Evolutionary conservation across 345 rosid genomes (phyloP), one percentile per base, ranked within the genome.

Genomic region (Tarenaya hassleriana): DNA sequence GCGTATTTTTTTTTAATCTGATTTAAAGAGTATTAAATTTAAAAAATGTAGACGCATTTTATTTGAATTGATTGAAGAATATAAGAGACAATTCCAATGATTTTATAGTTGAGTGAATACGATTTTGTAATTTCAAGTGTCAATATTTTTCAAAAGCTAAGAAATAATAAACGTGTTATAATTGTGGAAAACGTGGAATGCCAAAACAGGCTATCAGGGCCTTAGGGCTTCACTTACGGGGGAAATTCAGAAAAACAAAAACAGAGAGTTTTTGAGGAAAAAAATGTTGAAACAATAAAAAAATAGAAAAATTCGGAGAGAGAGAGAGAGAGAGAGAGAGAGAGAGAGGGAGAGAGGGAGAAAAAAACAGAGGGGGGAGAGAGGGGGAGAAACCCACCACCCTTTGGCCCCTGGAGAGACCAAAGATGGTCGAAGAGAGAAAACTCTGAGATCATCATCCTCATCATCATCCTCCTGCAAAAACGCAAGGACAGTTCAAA

Each of bases 361-460:
- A 59, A n/a, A 41, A 52, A 52, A 52, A 44, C 39, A 59, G 52
- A 66, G 44, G 17, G 53, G 47, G 64, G 58, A 55, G 50, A 47
- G 48, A 39, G 52, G 52, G 61, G 59, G 56, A 53, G 66, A 60
- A 34, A 41, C 20, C 34, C 61, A 27, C 46, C 61, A 24, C 50
- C 60, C 62, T 67, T 67, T 67, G 71, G 71, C 71, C 71, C n/a
- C 48, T 67, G 66, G 71, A 61, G 64, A 71, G 72, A 71, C 61
- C 62, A 52, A 65, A 56, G 77, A 66, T 75, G 80, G 80, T 75
- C 81, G 81, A 71, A 70, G 86, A 73, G 77, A 75, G 53, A 73
- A 74, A 65, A 70, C 83, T 81, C 87, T 79, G 78, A 81, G 77
- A 77, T 83, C 88, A 82, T 82, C 82, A 43, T n/a, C n/a, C n/a